phyloP scores from a whole-genome alignment of 176 grass and related monocot genomes.

The Tillandsia leiboldiana region DNA sequence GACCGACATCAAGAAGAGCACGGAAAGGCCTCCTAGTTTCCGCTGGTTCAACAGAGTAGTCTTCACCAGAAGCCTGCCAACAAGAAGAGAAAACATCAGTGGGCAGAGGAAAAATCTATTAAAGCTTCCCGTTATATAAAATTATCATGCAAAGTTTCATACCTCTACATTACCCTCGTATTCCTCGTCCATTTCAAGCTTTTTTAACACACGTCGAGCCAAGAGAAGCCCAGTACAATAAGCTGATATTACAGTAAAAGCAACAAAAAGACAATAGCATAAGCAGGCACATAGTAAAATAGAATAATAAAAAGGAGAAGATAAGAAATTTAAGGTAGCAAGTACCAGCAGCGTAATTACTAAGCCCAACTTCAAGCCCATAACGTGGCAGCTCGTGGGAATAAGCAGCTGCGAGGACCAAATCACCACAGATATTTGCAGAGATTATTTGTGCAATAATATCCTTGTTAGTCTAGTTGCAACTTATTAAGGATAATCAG shows the following conservation, averaged over 20 bases:
- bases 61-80: constrained; percentile 43
- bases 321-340: neutral
- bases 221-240: constrained; percentile 64
- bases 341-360: constrained; percentile 58
- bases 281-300: neutral
- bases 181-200: constrained; percentile 40
- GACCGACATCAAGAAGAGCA: constrained; percentile 60
- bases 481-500: constrained; percentile 16
- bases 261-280: neutral
- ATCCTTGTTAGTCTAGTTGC: constrained; percentile 43
- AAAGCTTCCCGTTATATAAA: neutral
- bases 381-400: constrained; percentile 50
- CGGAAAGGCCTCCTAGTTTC: constrained; percentile 53
- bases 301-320: neutral
- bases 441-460: constrained; percentile 41
- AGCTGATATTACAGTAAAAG: constrained; percentile 20
- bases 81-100: neutral
- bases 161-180: constrained; percentile 60
- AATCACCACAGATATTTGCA: constrained; percentile 53
- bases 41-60: constrained; percentile 45
- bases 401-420: constrained; percentile 50
- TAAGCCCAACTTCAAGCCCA: constrained; percentile 61
- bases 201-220: constrained; percentile 52
- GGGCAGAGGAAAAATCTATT: neutral
- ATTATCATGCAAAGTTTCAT: neutral